A percentile compares a stretch with the other conserved stretches of the same genome.
Conservation (phyloP, 2,329 filamentous ascomycete genomes). For the Hirsutella rhossiliensis region DNA sequence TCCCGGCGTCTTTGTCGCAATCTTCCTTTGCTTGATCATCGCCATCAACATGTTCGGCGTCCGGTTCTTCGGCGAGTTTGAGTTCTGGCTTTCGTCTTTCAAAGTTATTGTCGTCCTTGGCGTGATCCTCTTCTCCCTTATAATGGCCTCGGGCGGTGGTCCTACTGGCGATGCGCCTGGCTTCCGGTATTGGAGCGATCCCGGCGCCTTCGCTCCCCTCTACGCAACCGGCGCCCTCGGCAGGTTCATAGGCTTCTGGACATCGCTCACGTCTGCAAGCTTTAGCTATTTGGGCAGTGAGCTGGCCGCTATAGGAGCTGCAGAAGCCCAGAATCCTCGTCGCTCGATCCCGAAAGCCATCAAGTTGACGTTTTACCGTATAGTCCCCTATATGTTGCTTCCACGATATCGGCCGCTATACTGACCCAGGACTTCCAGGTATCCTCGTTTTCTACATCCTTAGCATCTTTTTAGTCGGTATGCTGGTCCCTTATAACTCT, state of each 20-base stretch:
- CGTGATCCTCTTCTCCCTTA: slow-evolving; percentile 51
- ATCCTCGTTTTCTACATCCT: slow-evolving; percentile 72
- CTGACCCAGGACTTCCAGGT: background rate
- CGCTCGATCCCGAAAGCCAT: slow-evolving; percentile 67
- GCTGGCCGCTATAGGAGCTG: slow-evolving; percentile 66
- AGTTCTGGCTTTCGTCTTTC: slow-evolving; percentile 52
- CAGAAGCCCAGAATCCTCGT: slow-evolving; percentile 69
- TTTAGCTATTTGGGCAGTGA: slow-evolving; percentile 73
- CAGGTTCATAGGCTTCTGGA: slow-evolving; percentile 54
- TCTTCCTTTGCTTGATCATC: slow-evolving; percentile 52
- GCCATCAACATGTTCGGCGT: slow-evolving; percentile 51
- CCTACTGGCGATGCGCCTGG: slow-evolving; percentile 49
- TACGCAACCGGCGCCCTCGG: slow-evolving; percentile 21
- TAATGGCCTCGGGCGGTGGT: slow-evolving; percentile 54
- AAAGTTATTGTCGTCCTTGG: slow-evolving; percentile 57
- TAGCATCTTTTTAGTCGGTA: slow-evolving; percentile 62
- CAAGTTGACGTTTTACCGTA: slow-evolving; percentile 66
- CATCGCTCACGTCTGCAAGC: slow-evolving; percentile 61
- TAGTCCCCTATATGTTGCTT: too few relatives aligned
- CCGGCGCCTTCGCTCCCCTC: slow-evolving; percentile 31
- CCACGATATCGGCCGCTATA: too few relatives aligned
- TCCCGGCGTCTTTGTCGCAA: slow-evolving; percentile 67
- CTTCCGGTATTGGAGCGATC: slow-evolving; percentile 54
- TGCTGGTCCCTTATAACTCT: slow-evolving; percentile 64
- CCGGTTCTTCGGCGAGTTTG: slow-evolving; percentile 53